Base-by-base conservation (phyloP, 306 rosid species). In the Comarum palustre region DNA sequence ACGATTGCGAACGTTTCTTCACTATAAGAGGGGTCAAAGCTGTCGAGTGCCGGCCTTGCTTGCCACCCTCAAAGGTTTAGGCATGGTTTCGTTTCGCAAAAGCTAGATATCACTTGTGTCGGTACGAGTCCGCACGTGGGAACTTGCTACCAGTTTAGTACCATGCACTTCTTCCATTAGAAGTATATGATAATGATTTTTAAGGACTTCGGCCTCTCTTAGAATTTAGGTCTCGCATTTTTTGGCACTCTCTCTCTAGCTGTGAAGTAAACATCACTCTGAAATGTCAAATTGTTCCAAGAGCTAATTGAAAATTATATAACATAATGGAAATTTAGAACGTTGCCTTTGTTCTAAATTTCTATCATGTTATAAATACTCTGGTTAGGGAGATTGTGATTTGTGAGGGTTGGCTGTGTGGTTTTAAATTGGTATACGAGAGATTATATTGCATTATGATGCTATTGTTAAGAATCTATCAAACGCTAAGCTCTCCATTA, bases 321-420 rank as follows among this genome's bases (percentile, higher is more conserved):
- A n/a, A 7, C 1, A 15, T 46, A 46, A 46, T 46, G 51, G 5
- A 25, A 27, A 57, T 4, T 66, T 60, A 42, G 13, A 45, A 11
- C 81, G 32, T 29, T 5, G 65, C 41, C 4, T 66, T 54, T 70
- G 71, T 51, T 73, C 70, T n/a, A n/a, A n/a, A n/a, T n/a, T n/a
- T n/a, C n/a, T n/a, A n/a, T n/a, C n/a, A n/a, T n/a, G n/a, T n/a
- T n/a, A n/a, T n/a, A n/a, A n/a, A n/a, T n/a, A n/a, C n/a, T n/a
- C 91, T 82, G 75, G 71, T 75, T 73, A 19, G 69, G 27, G 13
- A 15, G 72, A 50, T 39, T 4, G 62, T 32, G 55, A 65, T 39
- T 66, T 65, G 55, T 50, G 19, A 7, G 31, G 69, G 71, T 12
- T 27, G 62, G 43, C 41, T 45, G 38, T 20, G 50, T 11, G 36